Evolutionary conservation across 139 green algal species (phyloP), one percentile per base, ranked within the genome.

Genomic region (Astrephomene gubernaculifera): DNA sequence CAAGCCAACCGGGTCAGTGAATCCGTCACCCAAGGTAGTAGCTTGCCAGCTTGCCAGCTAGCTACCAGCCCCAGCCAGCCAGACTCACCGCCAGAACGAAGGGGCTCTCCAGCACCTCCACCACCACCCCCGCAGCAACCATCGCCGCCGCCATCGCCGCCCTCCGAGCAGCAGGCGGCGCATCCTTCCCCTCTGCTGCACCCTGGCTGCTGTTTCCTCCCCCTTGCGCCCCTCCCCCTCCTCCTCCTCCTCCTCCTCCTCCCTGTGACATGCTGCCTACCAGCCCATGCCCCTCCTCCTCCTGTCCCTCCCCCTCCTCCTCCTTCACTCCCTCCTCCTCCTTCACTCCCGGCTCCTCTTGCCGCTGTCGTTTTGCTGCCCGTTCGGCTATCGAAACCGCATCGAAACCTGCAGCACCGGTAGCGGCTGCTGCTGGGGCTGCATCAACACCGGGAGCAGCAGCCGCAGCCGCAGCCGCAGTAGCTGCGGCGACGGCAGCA

Each of bases 21-120:
- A 70, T 8, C 61, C 3, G 39, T 41, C 21, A 70, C 6, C 22
- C 7, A 21, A 38, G 22, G 4, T 41, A 3, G 61, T 22, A 39
- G 29, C 5, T 8, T 38, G 6, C 9, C 29, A 39, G 4, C 25
- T 17, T 39, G 5, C 31, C n/a, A 21, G 2, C 4, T 43, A 27
- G 19, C 10, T 5, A 43, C 63, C 1, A n/a, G 10, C 36, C 9
- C 24, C 38, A 36, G 22, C 12, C 24, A 0, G 29, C 68, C 4
- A 19, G 8, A 49, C 74, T 49, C 38, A 82, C 74, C 38, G 74
- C 36, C 74, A 82, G 54, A 4, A 82, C 0, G 57, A 57, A 57
- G 1, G 74, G 54, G 39, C 74, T 82, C 29, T 82, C 74, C 57
- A 71, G 27, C 36, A 54, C 54, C 74, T 71, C 54, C 57, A 82